phyloP scores from a whole-genome alignment of 2,329 filamentous ascomycete genomes.

The Colletotrichum spinosum region DNA sequence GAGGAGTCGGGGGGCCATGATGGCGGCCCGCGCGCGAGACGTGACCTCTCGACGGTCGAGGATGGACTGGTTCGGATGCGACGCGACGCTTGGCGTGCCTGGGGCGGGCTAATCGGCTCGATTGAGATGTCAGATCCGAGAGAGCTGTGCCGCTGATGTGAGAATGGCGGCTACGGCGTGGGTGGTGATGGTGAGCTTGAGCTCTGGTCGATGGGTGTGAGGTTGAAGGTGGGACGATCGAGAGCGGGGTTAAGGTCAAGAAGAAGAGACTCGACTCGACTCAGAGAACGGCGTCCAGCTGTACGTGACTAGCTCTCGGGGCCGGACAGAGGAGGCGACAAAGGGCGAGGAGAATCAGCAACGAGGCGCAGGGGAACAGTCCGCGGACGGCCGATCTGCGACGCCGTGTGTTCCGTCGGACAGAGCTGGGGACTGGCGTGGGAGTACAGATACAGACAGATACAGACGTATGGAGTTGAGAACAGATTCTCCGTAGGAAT shows the following conservation, averaged over 20 bases:
- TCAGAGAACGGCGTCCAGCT: background rate
- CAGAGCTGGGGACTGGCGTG: constrained; percentile 5
- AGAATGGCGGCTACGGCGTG: background rate
- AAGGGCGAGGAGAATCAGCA: background rate
- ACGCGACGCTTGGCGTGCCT: constrained; percentile 6
- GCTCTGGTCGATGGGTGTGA: constrained; percentile 9
- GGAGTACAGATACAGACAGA: background rate
- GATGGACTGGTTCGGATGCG: background rate
- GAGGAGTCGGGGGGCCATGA: constrained; percentile 1
- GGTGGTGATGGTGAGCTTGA: background rate
- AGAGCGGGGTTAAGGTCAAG: background rate
- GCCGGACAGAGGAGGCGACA: background rate
- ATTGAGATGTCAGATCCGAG: constrained; percentile 17
- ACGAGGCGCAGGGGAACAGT: constrained; percentile 10
- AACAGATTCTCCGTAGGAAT: too few species aligned
- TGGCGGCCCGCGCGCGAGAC: background rate
- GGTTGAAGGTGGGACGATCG: constrained; percentile 1
- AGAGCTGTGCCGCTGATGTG: constrained; percentile 7
- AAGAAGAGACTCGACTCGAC: background rate
- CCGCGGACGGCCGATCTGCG: constrained; percentile 32
- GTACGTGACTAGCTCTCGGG: constrained; percentile 1
- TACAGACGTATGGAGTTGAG: too few species aligned
- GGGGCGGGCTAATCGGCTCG: constrained; percentile 4
- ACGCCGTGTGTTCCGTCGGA: constrained; percentile 24
- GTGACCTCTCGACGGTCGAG: background rate